These are phyloP conservation scores for Aspergillus sojae DNA, from an alignment of 2,329 filamentous ascomycete species.

Conservation along the genomic window DNA sequence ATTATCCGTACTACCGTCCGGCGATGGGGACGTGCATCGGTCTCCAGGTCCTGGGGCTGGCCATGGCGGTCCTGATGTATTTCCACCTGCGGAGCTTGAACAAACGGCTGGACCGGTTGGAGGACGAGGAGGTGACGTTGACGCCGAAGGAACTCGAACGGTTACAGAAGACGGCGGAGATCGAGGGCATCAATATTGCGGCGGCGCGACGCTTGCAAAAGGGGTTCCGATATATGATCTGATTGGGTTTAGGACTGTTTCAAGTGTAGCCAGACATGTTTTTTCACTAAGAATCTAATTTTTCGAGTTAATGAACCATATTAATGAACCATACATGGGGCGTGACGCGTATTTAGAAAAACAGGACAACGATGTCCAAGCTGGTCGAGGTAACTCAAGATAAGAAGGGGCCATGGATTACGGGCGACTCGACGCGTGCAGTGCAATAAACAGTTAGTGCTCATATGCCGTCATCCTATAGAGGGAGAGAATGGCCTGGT, in stretches of 20 bases:
- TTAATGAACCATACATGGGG: neutral
- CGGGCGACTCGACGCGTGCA: too few species aligned
- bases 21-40: conserved; percentile 49
- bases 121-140: conserved; percentile 50
- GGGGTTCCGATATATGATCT: conserved; percentile 58
- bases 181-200: conserved; percentile 54
- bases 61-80: conserved; percentile 41
- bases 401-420: too few species aligned
- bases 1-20: conserved; percentile 43
- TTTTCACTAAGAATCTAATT: neutral
- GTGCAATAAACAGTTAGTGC: too few species aligned
- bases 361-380: neutral
- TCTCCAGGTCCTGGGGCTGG: conserved; percentile 39
- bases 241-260: neutral
- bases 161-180: conserved; percentile 54
- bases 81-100: conserved; percentile 51
- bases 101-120: conserved; percentile 52
- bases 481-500: neutral
- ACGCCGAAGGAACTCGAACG: conserved; percentile 51
- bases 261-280: neutral
- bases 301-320: neutral
- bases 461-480: too few species aligned
- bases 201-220: conserved; percentile 56
- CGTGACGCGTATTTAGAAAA: neutral
- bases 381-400: too few species aligned